Evolutionary conservation across 345 rosid species (phyloP), one percentile per base, ranked within the genome.

Genomic region (Litchi chinensis): DNA sequence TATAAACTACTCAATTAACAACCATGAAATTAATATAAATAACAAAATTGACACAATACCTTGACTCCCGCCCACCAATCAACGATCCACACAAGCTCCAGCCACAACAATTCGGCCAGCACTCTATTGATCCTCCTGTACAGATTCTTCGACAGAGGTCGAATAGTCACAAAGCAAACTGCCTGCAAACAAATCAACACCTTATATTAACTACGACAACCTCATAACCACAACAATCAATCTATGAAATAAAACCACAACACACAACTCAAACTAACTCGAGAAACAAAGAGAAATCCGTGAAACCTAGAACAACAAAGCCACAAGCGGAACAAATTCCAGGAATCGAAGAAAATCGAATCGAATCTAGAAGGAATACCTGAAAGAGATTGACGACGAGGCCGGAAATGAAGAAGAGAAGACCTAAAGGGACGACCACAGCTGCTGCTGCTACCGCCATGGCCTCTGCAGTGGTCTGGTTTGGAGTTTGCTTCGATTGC

Each of bases 51-150:
- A 67, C 26, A 10, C 3, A 44, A 32, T 81, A 93, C 98, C 98
- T 95, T 90, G 10, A 95, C 89, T 70, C 89, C 90, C 5, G 97
- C 99, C 95, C 98, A 96, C 99, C 99, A 96, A 84, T 96, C 99
- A 68, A 91, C 84, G 0, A 96, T 82, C 99, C 98, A 93, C n/a
- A 94, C 87, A 69, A 94, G 94, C 83, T 94, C 93, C 82, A 96
- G 68, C 99, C 98, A 94, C 84, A 96, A 83, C 81, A 93, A 80
- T 79, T 96, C 99, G 12, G 97, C 95, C 67, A 91, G 81, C 65
- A 85, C 77, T 77, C 90, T 90, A 83, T 91, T 93, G 82, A 91
- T 87, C 83, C 89, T 91, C 77, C 98, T 87, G 78, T 91, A 91
- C 8, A 85, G 72, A 80, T 68, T 91, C 90, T 93, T 93, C 43